Conservation (phyloP, 1,284 basidiomycete genomes). For the Porodaedalea pini region DNA sequence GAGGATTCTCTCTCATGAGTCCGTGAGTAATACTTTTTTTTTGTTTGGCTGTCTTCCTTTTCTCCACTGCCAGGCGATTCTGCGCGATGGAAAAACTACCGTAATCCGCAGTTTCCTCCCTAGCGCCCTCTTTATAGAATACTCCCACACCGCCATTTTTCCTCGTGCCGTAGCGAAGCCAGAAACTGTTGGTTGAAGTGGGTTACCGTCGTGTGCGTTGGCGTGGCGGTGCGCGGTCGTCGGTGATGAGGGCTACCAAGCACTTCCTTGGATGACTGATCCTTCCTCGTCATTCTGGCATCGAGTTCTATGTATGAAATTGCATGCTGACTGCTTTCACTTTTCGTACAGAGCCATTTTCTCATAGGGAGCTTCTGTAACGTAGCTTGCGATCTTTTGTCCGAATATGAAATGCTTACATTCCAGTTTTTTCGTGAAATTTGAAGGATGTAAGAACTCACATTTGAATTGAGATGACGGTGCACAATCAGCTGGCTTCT, state of each 20-base stretch:
- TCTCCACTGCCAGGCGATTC: background rate
- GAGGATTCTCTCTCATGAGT: too few species aligned
- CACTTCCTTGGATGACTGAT: conserved; percentile 76
- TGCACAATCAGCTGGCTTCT: too few species aligned
- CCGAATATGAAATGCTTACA: too few species aligned
- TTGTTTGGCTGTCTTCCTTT: background rate
- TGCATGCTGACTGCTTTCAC: background rate
- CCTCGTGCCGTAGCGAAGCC: conserved; percentile 59
- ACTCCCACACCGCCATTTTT: conserved; percentile 65
- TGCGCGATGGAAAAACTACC: conserved; percentile 55
- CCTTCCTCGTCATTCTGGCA: conserved; percentile 20
- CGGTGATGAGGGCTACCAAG: conserved; percentile 50
- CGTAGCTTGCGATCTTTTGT: too few species aligned
- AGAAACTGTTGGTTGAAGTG: conserved; percentile 53
- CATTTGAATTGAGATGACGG: too few species aligned
- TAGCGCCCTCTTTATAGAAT: conserved; percentile 59
- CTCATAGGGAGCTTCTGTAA: too few species aligned
- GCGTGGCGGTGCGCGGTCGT: conserved; percentile 54
- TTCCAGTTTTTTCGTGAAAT: too few species aligned
- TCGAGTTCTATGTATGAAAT: background rate
- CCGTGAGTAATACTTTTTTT: background rate
- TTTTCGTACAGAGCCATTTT: too few species aligned
- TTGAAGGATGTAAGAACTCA: too few species aligned
- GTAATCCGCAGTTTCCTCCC: conserved; percentile 78
- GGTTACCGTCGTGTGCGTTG: conserved; percentile 69